These are phyloP conservation scores for Penicillium sclerotiorum DNA, from an alignment of 2,329 filamentous ascomycete genomes.

Conservation along the genomic window DNA sequence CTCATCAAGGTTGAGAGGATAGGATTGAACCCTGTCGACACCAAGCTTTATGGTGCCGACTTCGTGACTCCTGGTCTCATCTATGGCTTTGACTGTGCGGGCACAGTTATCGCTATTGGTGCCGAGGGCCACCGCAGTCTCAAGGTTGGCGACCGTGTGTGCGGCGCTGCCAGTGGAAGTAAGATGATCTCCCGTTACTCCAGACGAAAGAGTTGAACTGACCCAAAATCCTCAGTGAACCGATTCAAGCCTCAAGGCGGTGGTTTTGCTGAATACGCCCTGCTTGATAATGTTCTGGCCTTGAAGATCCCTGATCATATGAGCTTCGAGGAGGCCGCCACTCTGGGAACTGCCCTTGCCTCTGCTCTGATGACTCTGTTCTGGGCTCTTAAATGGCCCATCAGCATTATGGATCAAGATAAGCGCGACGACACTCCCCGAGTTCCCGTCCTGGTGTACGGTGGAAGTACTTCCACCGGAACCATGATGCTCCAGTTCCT, in stretches of 20 bases:
- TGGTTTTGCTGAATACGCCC: background rate
- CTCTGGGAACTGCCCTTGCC: background rate
- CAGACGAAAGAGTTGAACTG: background rate
- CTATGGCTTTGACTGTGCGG: background rate
- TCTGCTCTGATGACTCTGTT: background rate
- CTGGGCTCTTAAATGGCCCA: background rate
- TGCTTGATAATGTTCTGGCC: background rate
- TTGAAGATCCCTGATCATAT: background rate
- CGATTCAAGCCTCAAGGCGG: background rate
- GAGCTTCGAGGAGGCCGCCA: background rate
- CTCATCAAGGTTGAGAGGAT: background rate
- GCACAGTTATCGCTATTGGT: background rate
- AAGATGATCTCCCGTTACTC: background rate
- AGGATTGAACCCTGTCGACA: conserved; percentile 1
- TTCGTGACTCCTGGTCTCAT: conserved; percentile 3
- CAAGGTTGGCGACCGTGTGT: background rate
- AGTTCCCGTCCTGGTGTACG: conserved; percentile 4
- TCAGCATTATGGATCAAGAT: background rate
- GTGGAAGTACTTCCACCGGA: conserved; percentile 4
- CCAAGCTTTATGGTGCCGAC: background rate
- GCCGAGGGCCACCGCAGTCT: background rate
- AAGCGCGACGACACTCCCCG: background rate
- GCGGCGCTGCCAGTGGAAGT: background rate
- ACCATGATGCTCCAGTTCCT: conserved; percentile 2
- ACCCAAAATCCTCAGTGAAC: background rate